Evolutionary conservation across 1,139 yeast genomes (phyloP).

Genomic region (Candida labiduridarum): DNA sequence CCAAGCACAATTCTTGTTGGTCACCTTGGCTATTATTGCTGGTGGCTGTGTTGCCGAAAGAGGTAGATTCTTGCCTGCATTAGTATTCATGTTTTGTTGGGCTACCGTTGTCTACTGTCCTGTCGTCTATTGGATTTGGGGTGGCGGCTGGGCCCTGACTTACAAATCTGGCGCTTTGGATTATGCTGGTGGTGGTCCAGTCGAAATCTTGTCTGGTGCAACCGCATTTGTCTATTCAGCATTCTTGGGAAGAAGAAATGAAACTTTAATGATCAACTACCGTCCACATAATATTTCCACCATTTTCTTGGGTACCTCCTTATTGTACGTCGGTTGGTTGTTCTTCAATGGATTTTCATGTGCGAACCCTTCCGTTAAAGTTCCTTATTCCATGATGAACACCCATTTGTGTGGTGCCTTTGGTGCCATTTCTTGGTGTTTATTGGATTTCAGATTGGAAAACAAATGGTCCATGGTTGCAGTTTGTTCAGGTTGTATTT

Average conservation of each 20-base stretch:
- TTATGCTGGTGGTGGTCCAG: conserved; percentile 98
- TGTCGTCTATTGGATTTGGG: conserved; percentile 94
- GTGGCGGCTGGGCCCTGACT: conserved; percentile 83
- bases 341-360: conserved; percentile 88
- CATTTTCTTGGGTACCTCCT: conserved; percentile 74
- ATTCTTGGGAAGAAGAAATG: conserved; percentile 82
- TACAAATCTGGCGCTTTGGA: conserved; percentile 88
- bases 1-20: conserved; percentile 90
- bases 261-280: conserved; percentile 81
- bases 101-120: conserved; percentile 93
- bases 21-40: conserved; percentile 86
- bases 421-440: conserved; percentile 92
- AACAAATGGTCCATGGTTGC: conserved; percentile 95
- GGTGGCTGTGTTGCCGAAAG: conserved; percentile 93
- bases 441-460: conserved; percentile 84
- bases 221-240: conserved; percentile 86
- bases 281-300: conserved; percentile 94
- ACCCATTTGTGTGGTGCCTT: conserved; percentile 87
- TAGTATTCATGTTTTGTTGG: conserved; percentile 84
- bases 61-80: conserved; percentile 83
- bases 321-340: conserved; percentile 76
- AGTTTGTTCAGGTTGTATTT: conserved; percentile 90
- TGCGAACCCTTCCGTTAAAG: conserved; percentile 62
- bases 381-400: conserved; percentile 86
- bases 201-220: conserved; percentile 88